phyloP scores from a whole-genome alignment of 2,329 filamentous ascomycete genomes.

The Polychaeton citri region DNA sequence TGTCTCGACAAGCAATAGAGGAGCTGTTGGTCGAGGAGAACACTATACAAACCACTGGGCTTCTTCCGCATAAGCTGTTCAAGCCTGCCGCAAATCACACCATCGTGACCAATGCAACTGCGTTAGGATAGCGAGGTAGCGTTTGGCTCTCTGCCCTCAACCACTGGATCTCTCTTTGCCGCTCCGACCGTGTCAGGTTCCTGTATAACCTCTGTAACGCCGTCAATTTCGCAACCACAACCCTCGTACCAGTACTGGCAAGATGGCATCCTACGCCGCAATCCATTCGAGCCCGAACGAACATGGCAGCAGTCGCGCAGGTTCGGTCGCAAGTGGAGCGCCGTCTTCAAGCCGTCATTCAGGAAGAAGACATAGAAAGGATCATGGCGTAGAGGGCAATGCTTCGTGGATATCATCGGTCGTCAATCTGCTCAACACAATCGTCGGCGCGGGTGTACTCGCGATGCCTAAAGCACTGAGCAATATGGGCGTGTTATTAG shows the following conservation, averaged over 20 bases:
- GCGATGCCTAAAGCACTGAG: slow-evolving; percentile 94
- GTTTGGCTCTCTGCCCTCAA: too few relatives aligned
- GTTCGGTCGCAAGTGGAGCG: slow-evolving; percentile 28
- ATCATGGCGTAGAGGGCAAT: slow-evolving; percentile 54
- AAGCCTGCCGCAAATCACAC: too few relatives aligned
- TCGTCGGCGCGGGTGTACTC: slow-evolving; percentile 85
- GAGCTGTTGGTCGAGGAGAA: too few relatives aligned
- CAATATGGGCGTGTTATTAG: slow-evolving; percentile 85
- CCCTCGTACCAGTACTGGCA: background rate
- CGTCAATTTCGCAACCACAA: too few relatives aligned
- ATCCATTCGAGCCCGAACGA: slow-evolving; percentile 27
- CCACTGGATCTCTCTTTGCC: too few relatives aligned
- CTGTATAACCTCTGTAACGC: too few relatives aligned
- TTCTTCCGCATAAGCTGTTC: too few relatives aligned
- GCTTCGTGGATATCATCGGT: slow-evolving; percentile 84
- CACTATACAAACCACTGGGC: too few relatives aligned
- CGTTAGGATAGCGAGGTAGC: too few relatives aligned
- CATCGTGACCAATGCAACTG: too few relatives aligned
- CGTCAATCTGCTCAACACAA: slow-evolving; percentile 93
- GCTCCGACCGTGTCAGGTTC: too few relatives aligned
- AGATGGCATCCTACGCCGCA: slow-evolving; percentile 35
- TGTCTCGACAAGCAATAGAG: too few relatives aligned
- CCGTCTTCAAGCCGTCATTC: background rate
- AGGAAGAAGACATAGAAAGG: slow-evolving; percentile 51
- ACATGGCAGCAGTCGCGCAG: slow-evolving; percentile 24